Conservation (phyloP, 805 yeast genomes). For the Candida sithepensis region DNA sequence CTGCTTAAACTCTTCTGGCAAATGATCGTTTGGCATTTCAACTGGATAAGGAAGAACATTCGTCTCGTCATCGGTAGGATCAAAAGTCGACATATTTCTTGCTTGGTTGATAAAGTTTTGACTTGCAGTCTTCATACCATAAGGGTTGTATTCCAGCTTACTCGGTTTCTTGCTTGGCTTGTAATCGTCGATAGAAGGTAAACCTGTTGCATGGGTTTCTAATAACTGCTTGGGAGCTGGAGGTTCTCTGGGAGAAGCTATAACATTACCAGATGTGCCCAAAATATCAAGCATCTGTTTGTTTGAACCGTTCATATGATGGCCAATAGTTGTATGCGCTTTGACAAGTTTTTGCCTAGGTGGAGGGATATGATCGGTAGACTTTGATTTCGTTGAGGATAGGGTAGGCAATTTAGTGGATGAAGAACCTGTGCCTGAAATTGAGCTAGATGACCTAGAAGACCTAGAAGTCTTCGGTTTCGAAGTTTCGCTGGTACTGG, state of each 20-base stretch:
- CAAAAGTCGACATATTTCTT: conserved; percentile 11
- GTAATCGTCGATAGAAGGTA: conserved; percentile 29
- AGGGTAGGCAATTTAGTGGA: background rate
- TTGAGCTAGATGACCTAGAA: background rate
- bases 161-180: conserved; percentile 11
- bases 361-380: background rate
- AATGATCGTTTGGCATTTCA: conserved; percentile 61
- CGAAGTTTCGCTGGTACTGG: background rate
- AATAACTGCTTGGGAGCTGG: conserved; percentile 8
- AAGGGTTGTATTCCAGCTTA: conserved; percentile 62
- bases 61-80: conserved; percentile 35
- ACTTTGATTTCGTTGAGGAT: background rate
- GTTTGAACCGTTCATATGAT: conserved; percentile 11
- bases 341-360: conserved; percentile 5
- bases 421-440: background rate
- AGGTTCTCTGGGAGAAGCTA: conserved; percentile 22
- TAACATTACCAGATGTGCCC: conserved; percentile 21
- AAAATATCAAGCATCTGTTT: conserved; percentile 16
- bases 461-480: too few species aligned
- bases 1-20: conserved; percentile 57
- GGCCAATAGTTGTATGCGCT: conserved; percentile 10
- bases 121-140: conserved; percentile 43
- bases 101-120: conserved; percentile 1
- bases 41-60: conserved; percentile 62
- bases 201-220: conserved; percentile 16